Evolutionary conservation across 2,329 filamentous ascomycete genomes (phyloP), one percentile per base, ranked within the genome.

Genomic region (Xylariomycetidae sp.): DNA sequence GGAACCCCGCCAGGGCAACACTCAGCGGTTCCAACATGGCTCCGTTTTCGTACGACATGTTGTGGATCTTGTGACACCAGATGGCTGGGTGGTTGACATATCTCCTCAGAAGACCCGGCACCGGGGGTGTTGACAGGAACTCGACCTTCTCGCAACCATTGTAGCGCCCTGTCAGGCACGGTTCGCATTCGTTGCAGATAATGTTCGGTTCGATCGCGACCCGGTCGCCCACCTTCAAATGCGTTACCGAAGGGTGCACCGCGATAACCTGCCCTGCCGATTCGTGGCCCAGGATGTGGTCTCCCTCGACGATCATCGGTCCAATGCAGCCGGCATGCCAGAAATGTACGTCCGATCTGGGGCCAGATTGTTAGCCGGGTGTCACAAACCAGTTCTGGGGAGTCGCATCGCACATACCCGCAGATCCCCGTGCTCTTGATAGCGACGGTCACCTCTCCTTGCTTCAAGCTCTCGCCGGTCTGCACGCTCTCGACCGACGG

Each of bases 351-450:
- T 95, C 89, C 40, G 86, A 94, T 37, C 85, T 90, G 50, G 32
- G 8, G 16, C 14, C 32, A 29, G 12, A 32, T 22, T 15, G 41
- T 53, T 22, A 50, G 36, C 23, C 43, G 29, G 25, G 25, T 25
- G 19, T 25, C 23, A 14, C 13, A 28, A 12, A 23, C 28, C 24
- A 15, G 19, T n/a, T 12, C 26, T 31, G n/a, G 29, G 15, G 19
- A 29, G 25, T 10, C 14, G 26, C 33, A 19, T 25, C 19, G 6
- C 25, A 58, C 63, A 49, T 69, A 92, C 77, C 90, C 90, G 70
- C 92, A 96, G 53, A 96, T 96, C 37, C 92, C 92, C 6, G 90
- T 95, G 64, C 85, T 94, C 64, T 90, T 86, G 60, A 96, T 78
- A 35, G 85, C 86, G 42, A 96, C 62, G 17, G 86, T 88, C 30